Conservation (phyloP, 2,329 filamentous ascomycete species). For the Exophiala sp. region DNA sequence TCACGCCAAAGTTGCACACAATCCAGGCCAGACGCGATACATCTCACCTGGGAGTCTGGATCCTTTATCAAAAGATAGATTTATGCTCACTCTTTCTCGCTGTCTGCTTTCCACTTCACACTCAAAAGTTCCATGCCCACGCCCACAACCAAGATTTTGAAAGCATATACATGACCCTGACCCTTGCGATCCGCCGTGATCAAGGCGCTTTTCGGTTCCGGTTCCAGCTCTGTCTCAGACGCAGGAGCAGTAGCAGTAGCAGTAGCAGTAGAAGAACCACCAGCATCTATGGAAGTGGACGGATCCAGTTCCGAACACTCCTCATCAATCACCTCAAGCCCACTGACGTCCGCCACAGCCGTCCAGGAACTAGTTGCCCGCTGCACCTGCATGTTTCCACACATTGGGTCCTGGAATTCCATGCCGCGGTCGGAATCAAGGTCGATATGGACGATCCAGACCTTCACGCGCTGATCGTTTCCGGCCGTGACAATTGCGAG, state of each 20-base stretch:
- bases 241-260: neutral
- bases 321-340: slow-evolving; percentile 14
- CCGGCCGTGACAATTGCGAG: slow-evolving; percentile 37
- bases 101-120: neutral
- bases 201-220: too few species aligned
- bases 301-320: neutral
- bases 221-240: too few species aligned
- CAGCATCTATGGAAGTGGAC: neutral
- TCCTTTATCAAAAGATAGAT: too few species aligned
- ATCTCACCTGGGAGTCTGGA: too few species aligned
- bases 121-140: slow-evolving; percentile 25
- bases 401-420: neutral
- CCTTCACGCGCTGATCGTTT: slow-evolving; percentile 44
- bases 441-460: slow-evolving; percentile 38
- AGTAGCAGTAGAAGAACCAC: neutral
- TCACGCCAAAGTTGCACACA: too few species aligned
- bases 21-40: too few species aligned
- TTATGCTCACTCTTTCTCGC: too few species aligned
- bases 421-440: slow-evolving; percentile 12
- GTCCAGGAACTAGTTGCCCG: slow-evolving; percentile 21
- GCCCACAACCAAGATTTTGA: slow-evolving; percentile 21
- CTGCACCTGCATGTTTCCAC: slow-evolving; percentile 13
- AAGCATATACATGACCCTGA: too few species aligned
- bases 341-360: slow-evolving; percentile 27
- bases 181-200: too few species aligned